These are phyloP conservation scores for Pythium periplocum DNA, from an alignment of 352 stramenopile species.

Conservation along the genomic window DNA sequence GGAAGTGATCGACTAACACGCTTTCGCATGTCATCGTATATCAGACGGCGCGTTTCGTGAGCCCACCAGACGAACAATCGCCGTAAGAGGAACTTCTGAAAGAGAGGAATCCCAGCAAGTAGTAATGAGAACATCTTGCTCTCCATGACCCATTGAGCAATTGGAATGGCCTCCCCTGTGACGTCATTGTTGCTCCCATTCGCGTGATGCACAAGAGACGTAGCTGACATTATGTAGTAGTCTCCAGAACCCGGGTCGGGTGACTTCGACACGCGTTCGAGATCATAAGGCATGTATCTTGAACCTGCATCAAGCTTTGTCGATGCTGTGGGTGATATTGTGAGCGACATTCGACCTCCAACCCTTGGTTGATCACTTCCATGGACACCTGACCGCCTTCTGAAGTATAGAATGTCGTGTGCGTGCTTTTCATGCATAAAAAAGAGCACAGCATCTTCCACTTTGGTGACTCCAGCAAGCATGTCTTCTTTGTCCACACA, in stretches of 20 bases:
- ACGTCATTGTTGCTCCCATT: constrained; percentile 32
- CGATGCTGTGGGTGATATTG: constrained; percentile 17
- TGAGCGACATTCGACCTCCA: constrained; percentile 21
- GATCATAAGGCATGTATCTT: constrained; percentile 58
- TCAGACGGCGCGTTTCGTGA: constrained; percentile 21
- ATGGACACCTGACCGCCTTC: constrained; percentile 17
- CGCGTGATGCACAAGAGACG: constrained; percentile 51
- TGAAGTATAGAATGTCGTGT: constrained; percentile 69
- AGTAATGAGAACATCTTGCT: constrained; percentile 71
- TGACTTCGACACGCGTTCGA: constrained; percentile 32
- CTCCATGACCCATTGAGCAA: constrained; percentile 68
- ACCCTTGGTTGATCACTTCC: not conserved
- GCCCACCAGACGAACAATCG: constrained; percentile 55
- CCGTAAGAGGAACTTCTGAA: constrained; percentile 64
- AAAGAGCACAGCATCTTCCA: constrained; percentile 68
- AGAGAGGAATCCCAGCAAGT: constrained; percentile 62
- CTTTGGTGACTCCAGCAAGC: constrained; percentile 15
- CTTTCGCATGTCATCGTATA: constrained; percentile 42
- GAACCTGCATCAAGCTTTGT: constrained; percentile 3
- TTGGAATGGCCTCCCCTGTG: constrained; percentile 45
- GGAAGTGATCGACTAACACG: constrained; percentile 28
- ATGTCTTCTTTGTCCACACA: constrained; percentile 3
- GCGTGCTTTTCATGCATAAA: constrained; percentile 67
- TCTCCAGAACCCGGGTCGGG: constrained; percentile 29
- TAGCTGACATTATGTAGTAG: constrained; percentile 66